A percentile compares a stretch with the other conserved stretches of the same genome.
Evolutionary conservation across 2,329 filamentous ascomycete genomes (phyloP).

Genomic region (Epichloe sylvatica): DNA sequence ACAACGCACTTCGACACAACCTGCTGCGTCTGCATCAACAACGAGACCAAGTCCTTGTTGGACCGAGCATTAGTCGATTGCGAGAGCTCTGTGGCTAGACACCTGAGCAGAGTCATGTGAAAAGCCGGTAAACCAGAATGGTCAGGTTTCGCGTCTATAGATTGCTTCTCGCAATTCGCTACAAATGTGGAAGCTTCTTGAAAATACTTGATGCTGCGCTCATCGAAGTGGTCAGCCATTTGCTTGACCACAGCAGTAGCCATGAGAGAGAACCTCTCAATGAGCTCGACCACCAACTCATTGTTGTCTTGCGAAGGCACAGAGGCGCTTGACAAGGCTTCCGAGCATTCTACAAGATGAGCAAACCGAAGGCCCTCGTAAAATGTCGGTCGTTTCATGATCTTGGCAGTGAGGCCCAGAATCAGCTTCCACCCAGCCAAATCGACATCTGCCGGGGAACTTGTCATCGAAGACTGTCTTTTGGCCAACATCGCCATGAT

Average conservation of each 20-base stretch:
- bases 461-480: constrained; percentile 13
- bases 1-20: constrained; percentile 16
- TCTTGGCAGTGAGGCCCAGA: constrained; percentile 32
- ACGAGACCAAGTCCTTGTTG: constrained; percentile 12
- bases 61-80: constrained; percentile 15
- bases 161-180: constrained; percentile 11
- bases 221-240: constrained; percentile 30
- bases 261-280: constrained; percentile 20
- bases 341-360: constrained; percentile 21
- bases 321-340: constrained; percentile 17
- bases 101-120: constrained; percentile 23
- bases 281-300: constrained; percentile 18
- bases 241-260: constrained; percentile 24
- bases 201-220: constrained; percentile 29
- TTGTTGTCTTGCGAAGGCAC: constrained; percentile 12
- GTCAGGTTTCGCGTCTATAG: neutral
- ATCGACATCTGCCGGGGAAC: constrained; percentile 14
- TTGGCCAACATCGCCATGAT: constrained; percentile 24
- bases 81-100: constrained; percentile 16
- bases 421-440: constrained; percentile 22
- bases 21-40: constrained; percentile 14
- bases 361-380: constrained; percentile 32
- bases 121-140: constrained; percentile 14
- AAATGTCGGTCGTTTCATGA: constrained; percentile 38
- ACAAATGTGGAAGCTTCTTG: constrained; percentile 15